These are phyloP conservation scores for Syzygium aromaticum DNA, from an alignment of 345 rosid species.

Conservation along the genomic window DNA sequence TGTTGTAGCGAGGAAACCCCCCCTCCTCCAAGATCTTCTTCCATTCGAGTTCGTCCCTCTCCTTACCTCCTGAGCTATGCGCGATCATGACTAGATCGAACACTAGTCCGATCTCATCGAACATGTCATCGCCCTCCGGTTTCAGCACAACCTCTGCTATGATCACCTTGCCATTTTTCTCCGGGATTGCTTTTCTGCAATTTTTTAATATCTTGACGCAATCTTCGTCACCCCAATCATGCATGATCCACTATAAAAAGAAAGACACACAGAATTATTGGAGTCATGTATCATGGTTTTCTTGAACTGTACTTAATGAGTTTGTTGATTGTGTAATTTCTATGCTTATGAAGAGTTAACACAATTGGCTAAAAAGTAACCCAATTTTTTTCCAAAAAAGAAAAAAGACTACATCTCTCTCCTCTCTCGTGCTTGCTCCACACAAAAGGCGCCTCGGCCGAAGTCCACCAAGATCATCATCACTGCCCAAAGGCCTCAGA, in stretches of 20 bases:
- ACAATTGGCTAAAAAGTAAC: no score
- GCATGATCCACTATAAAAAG: constrained; percentile 13
- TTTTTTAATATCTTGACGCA: constrained; percentile 14
- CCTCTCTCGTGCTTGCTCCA: no score
- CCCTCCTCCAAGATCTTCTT: constrained; percentile 17
- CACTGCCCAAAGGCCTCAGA: neutral
- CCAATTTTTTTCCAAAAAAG: no score
- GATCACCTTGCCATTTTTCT: constrained; percentile 8
- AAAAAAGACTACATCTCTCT: no score
- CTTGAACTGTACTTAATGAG: neutral
- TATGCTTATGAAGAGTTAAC: neutral
- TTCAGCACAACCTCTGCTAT: constrained; percentile 11
- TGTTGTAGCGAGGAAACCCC: constrained; percentile 19
- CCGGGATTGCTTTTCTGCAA: constrained; percentile 10
- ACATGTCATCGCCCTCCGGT: constrained; percentile 2
- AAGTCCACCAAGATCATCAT: neutral
- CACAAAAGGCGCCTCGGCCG: no score
- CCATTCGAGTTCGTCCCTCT: constrained; percentile 20
- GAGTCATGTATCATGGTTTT: neutral
- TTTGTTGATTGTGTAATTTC: neutral
- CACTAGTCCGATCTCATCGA: neutral
- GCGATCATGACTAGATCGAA: constrained; percentile 23
- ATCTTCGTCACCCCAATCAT: constrained; percentile 18
- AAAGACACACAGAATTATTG: neutral
- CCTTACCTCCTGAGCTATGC: constrained; percentile 5